A percentile compares a stretch with the other conserved stretches of the same genome.
phyloP scores from a whole-genome alignment of 805 yeast genomes.

The Sugiyamaella chiloensis region DNA sequence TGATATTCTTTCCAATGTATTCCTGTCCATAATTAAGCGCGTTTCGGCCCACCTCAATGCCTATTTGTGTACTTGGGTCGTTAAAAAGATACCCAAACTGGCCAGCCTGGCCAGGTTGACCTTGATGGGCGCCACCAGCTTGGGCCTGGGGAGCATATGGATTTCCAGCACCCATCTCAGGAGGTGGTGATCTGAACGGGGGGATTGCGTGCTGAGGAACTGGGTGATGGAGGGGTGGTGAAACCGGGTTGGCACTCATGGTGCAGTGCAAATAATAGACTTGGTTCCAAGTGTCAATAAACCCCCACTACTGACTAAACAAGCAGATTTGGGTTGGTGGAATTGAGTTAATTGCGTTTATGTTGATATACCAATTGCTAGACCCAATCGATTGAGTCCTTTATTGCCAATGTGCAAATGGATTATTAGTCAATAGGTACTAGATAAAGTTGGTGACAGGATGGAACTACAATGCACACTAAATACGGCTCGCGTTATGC shows the following conservation, averaged over 20 bases:
- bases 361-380: no score
- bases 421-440: no score
- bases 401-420: no score
- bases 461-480: no score
- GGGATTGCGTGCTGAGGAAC: slow-evolving; percentile 45
- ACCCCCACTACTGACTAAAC: no score
- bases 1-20: slow-evolving; percentile 68
- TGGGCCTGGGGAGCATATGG: slow-evolving; percentile 20
- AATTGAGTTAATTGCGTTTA: no score
- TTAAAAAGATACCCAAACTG: slow-evolving; percentile 47
- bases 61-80: slow-evolving; percentile 80
- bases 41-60: slow-evolving; percentile 81
- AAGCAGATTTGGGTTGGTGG: no score
- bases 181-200: slow-evolving; percentile 35
- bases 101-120: slow-evolving; percentile 18
- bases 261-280: no score
- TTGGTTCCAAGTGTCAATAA: no score
- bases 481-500: no score
- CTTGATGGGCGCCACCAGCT: slow-evolving; percentile 31
- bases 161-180: slow-evolving; percentile 20
- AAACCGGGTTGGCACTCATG: slow-evolving; percentile 13
- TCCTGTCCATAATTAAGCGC: slow-evolving; percentile 81
- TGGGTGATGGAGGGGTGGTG: slow-evolving; percentile 44
- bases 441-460: no score
- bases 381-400: no score